phyloP scores from a whole-genome alignment of 1,284 basidiomycete species.

The Singerocomus inundabilis region DNA sequence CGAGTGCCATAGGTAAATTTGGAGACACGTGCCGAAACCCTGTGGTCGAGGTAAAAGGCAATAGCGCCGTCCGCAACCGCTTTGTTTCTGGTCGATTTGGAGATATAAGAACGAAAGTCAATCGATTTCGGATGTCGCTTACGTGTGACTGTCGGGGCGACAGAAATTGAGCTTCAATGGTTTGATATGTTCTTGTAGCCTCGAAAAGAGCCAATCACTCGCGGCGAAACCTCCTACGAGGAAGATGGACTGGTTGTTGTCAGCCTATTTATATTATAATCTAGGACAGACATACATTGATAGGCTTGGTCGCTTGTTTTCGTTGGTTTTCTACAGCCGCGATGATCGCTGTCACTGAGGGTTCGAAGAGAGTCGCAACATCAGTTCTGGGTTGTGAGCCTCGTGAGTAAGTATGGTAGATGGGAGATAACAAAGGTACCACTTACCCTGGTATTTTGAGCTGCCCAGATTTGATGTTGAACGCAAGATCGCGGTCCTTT shows the following conservation, averaged over 20 bases:
- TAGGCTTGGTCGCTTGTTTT: constrained; percentile 23
- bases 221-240: constrained; percentile 42
- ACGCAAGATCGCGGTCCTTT: constrained; percentile 34
- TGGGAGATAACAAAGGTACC: neutral
- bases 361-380: constrained; percentile 41
- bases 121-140: constrained; percentile 10
- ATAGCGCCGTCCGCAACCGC: constrained; percentile 39
- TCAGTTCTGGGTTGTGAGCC: constrained; percentile 29
- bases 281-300: constrained; percentile 21
- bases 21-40: constrained; percentile 35
- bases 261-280: neutral
- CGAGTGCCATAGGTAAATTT: constrained; percentile 37
- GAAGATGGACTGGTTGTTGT: constrained; percentile 31
- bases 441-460: constrained; percentile 39
- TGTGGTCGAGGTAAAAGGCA: constrained; percentile 37
- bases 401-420: constrained; percentile 13
- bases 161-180: constrained; percentile 36
- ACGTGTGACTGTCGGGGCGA: constrained; percentile 49
- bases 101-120: neutral
- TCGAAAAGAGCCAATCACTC: constrained; percentile 37
- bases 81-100: constrained; percentile 19
- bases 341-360: constrained; percentile 36
- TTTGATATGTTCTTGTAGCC: constrained; percentile 27
- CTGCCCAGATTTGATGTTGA: constrained; percentile 42
- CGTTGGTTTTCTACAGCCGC: constrained; percentile 35